Evolutionary conservation across 106 monocot species (phyloP).

Genomic region (Dioscorea alata): DNA sequence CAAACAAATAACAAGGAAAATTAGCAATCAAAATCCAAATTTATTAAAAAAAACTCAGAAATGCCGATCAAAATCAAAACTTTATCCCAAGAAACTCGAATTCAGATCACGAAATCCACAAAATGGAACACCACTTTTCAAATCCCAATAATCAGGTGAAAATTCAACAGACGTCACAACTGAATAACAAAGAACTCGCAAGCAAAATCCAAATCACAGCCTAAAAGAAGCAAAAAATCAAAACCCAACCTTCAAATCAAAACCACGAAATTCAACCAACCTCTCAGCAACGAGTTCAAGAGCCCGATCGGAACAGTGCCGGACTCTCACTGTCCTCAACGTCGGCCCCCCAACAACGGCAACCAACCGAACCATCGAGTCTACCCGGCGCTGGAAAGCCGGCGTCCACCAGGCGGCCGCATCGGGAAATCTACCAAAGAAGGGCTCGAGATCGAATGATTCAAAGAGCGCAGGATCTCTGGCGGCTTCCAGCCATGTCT

Average conservation of each 20-base stretch:
- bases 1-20: too few species aligned
- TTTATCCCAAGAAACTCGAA: too few species aligned
- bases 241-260: not conserved
- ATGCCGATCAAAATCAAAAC: too few species aligned
- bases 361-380: conserved; percentile 50
- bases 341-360: conserved; percentile 33
- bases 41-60: too few species aligned
- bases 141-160: not conserved
- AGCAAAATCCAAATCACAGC: not conserved
- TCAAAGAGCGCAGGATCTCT: conserved; percentile 47
- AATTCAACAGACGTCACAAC: not conserved
- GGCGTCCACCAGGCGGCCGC: conserved; percentile 72
- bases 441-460: conserved; percentile 62
- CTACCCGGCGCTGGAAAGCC: conserved; percentile 68
- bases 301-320: conserved; percentile 77
- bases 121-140: too few species aligned
- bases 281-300: conserved; percentile 49
- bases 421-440: conserved; percentile 46
- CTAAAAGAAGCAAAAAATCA: not conserved
- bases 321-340: conserved; percentile 40
- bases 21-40: too few species aligned
- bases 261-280: conserved; percentile 13
- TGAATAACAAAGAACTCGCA: not conserved
- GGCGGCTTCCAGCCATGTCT: conserved; percentile 70
- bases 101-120: too few species aligned